Conservation (phyloP, 1,284 basidiomycete species). For the Irpex sp. region DNA sequence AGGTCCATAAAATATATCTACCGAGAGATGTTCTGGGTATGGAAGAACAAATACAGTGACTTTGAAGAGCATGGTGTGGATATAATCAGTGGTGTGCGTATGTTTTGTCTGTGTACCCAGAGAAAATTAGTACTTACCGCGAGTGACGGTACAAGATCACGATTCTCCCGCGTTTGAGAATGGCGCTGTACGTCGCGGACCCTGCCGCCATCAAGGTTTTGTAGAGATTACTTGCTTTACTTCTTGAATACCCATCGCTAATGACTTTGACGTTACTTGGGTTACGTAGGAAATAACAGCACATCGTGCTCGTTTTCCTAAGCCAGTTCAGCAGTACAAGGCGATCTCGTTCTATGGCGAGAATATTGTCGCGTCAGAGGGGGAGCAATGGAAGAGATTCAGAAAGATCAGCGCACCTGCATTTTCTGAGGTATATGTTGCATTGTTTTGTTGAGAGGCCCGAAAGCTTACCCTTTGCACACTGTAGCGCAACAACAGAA, state of each 20-base stretch:
- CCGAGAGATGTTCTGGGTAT: not conserved
- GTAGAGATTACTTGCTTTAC: too few species aligned
- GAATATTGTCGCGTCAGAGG: slow-evolving; percentile 9
- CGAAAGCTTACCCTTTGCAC: too few species aligned
- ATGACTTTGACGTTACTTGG: too few species aligned
- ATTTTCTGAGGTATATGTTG: slow-evolving; percentile 5
- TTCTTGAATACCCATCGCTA: too few species aligned
- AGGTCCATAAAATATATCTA: not conserved
- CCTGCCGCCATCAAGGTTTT: not conserved
- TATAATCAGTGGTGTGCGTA: not conserved
- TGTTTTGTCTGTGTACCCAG: not conserved
- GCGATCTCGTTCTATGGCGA: not conserved
- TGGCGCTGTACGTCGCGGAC: not conserved
- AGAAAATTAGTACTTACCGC: not conserved
- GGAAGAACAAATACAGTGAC: not conserved
- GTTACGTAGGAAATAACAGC: slow-evolving; percentile 4
- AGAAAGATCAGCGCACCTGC: slow-evolving; percentile 7
- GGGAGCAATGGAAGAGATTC: slow-evolving; percentile 7
- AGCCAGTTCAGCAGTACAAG: slow-evolving; percentile 1
- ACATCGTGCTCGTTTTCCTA: not conserved
- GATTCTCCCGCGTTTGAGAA: not conserved
- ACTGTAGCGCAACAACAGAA: slow-evolving; percentile 42
- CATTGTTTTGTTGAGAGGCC: not conserved
- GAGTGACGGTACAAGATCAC: not conserved
- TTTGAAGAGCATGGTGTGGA: not conserved